Percentiles rank a stretch among this genome's conserved stretches.
Evolutionary conservation across 2,329 filamentous ascomycete species (phyloP).

Genomic region (Stagonosporopsis cucurbitacearum): DNA sequence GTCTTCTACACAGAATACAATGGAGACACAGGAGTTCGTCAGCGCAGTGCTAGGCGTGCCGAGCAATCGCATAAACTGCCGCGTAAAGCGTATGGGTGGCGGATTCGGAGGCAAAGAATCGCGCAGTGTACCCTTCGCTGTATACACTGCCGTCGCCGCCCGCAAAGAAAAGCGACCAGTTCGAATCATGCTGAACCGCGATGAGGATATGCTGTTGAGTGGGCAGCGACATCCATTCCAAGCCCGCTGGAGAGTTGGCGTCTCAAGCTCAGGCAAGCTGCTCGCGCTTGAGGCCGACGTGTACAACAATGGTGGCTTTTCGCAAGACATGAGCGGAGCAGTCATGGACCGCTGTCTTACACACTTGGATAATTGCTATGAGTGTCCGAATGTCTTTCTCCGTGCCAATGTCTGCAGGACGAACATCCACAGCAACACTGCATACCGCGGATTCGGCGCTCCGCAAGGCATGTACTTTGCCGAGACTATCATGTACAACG

Average conservation of each 20-base stretch:
- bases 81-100: slow-evolving; percentile 89
- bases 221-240: slow-evolving; percentile 94
- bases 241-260: slow-evolving; percentile 85
- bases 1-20: slow-evolving; percentile 51
- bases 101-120: slow-evolving; percentile 96
- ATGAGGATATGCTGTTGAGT: slow-evolving; percentile 91
- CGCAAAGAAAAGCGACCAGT: slow-evolving; percentile 83
- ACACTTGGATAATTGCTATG: slow-evolving; percentile 88
- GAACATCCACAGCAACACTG: slow-evolving; percentile 95
- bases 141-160: slow-evolving; percentile 82
- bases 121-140: slow-evolving; percentile 80
- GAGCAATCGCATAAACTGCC: slow-evolving; percentile 85
- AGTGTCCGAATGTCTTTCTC: slow-evolving; percentile 83
- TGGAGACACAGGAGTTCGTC: slow-evolving; percentile 65
- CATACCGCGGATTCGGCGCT: slow-evolving; percentile 93
- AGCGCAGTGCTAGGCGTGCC: slow-evolving; percentile 82
- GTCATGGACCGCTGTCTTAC: slow-evolving; percentile 85
- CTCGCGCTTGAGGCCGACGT: slow-evolving; percentile 87
- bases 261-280: slow-evolving; percentile 90
- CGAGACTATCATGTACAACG: slow-evolving; percentile 85
- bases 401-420: slow-evolving; percentile 87
- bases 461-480: slow-evolving; percentile 94
- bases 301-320: slow-evolving; percentile 88
- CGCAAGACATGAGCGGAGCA: slow-evolving; percentile 70
- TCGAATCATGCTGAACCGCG: slow-evolving; percentile 90